Evolutionary conservation across 2,329 filamentous ascomycete species (phyloP), one percentile per base, ranked within the genome.

Genomic region (Mariannaea elegans): DNA sequence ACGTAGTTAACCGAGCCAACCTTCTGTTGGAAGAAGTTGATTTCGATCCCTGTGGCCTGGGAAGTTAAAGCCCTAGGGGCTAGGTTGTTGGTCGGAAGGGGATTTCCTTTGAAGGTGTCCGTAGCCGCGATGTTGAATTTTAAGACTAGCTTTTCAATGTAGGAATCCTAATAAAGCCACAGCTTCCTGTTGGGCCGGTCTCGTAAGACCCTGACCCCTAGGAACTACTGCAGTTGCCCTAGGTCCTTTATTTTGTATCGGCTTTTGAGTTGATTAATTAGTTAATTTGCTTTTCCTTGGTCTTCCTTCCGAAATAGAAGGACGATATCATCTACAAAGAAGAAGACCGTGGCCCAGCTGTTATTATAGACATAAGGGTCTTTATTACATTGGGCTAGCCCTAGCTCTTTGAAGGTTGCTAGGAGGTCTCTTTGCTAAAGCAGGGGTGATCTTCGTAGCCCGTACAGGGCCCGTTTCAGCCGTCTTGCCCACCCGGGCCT

Each of bases 1-100:
- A 16, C 8, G 7, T 38, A 53, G 29, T 53, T 53, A n/a, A 41
- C 39, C 5, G 47, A 51, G 21, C 47, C 34, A n/a, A 51, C 31
- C 23, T 54, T 54, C 21, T 46, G 21, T 29, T 54, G 29, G 16
- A 19, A 54, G 2, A 54, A 19, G 23, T 19, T 3, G 23, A 47
- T 18, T n/a, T 47, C 4, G 2, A 14, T 8, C 4, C 2, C 3
- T 18, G 9, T 39, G 7, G 41, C 41, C 12, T 46, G 10, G 36
- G 24, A 6, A 19, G 36, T 16, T n/a, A n/a, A n/a, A n/a, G n/a
- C n/a, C 36, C 36, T 18, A 18, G 16, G 8, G 1, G 10, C 8
- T 13, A 46, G 50, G 27, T 53, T 36, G 21, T 16, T 23, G 3
- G 14, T 46, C 24, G n/a, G 31, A 21, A 45, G 38, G 9, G 10